These are phyloP conservation scores for Leucocoprinus leucothites DNA, from an alignment of 768 basidiomycete species.

Conservation along the genomic window DNA sequence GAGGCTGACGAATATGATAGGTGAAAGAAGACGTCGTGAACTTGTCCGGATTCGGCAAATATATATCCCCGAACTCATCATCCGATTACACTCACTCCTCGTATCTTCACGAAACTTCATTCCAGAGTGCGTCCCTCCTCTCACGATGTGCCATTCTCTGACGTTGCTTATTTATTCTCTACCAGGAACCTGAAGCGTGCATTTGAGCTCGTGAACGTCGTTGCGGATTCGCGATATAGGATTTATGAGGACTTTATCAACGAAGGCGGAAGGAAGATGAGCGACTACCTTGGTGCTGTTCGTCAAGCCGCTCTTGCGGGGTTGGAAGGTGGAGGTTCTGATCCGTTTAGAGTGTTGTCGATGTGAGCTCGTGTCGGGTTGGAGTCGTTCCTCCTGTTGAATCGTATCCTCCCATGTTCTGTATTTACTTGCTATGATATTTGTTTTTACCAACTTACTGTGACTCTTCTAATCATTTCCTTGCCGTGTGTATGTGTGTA, in stretches of 20 bases:
- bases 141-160: background rate
- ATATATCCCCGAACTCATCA: conserved; percentile 85
- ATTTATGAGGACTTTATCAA: conserved; percentile 83
- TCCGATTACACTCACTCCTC: conserved; percentile 77
- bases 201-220: conserved; percentile 74
- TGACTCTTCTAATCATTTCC: too few relatives aligned
- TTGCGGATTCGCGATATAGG: conserved; percentile 84
- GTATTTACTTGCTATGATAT: background rate
- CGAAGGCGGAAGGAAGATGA: conserved; percentile 56
- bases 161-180: background rate
- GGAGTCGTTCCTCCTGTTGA: background rate
- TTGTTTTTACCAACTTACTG: too few relatives aligned
- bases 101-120: conserved; percentile 60
- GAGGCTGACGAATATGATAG: conserved; percentile 21
- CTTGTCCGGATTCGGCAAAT: conserved; percentile 82
- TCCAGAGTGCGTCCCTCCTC: conserved; percentile 52
- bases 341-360: conserved; percentile 54
- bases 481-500: too few relatives aligned
- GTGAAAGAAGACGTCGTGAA: conserved; percentile 57
- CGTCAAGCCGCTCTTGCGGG: conserved; percentile 68
- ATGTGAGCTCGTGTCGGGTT: background rate
- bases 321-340: conserved; percentile 72
- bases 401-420: background rate
- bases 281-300: conserved; percentile 73
- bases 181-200: conserved; percentile 73